phyloP scores from a whole-genome alignment of 2,329 filamentous ascomycete genomes.

The Trichothecium roseum region DNA sequence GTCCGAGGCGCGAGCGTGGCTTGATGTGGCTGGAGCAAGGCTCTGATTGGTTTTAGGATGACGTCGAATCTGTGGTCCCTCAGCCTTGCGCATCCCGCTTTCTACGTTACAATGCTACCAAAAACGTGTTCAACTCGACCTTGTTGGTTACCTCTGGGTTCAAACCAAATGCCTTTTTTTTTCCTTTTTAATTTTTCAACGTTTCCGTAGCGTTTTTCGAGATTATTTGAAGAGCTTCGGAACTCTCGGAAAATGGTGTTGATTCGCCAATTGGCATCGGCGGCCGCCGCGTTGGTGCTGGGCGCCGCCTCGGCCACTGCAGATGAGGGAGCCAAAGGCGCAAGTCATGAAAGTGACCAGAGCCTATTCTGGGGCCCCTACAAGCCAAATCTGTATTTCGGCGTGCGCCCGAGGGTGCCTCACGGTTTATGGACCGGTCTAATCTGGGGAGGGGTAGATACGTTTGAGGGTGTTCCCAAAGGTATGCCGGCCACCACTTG shows the following conservation, averaged over 20 bases:
- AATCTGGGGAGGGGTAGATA: constrained; percentile 81
- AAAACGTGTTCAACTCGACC: too few species aligned
- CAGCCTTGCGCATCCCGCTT: too few species aligned
- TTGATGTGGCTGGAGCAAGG: too few species aligned
- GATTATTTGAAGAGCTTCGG: too few species aligned
- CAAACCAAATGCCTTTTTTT: too few species aligned
- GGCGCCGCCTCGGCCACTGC: constrained; percentile 13
- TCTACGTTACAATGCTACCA: too few species aligned
- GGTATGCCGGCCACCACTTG: constrained; percentile 40
- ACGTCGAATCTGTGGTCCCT: too few species aligned
- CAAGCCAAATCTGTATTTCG: constrained; percentile 89
- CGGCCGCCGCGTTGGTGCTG: constrained; percentile 15
- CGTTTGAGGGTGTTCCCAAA: constrained; percentile 62
- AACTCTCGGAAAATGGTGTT: constrained; percentile 16
- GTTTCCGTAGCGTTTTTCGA: too few species aligned
- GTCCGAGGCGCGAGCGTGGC: too few species aligned
- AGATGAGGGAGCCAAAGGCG: constrained; percentile 6
- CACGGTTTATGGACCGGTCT: constrained; percentile 74
- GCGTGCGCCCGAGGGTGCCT: constrained; percentile 70
- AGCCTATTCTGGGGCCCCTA: constrained; percentile 95
- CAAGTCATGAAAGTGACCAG: constrained; percentile 52
- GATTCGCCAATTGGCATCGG: constrained; percentile 19
- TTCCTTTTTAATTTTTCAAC: background rate
- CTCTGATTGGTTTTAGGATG: too few species aligned
- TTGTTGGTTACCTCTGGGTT: too few species aligned